phyloP scores from a whole-genome alignment of 768 basidiomycete species.

The Suillus tomentosus region DNA sequence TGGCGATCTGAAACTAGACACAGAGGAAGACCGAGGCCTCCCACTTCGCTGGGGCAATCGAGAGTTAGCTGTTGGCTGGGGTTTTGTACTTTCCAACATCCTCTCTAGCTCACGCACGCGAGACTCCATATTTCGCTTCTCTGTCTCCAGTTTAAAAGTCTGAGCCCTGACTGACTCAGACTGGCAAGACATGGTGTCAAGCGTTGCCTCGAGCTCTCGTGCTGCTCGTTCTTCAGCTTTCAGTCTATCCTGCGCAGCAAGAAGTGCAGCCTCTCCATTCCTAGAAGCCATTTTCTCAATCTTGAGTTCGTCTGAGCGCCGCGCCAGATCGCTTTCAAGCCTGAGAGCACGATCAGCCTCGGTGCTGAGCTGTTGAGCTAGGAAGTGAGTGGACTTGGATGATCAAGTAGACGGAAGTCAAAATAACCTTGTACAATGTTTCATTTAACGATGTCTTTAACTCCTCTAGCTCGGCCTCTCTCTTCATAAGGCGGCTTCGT shows the following conservation, averaged over 20 bases:
- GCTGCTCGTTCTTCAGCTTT: slow-evolving; percentile 51
- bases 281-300: slow-evolving; percentile 53
- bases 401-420: slow-evolving; percentile 3
- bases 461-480: slow-evolving; percentile 38
- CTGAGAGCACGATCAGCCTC: slow-evolving; percentile 58
- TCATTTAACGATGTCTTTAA: slow-evolving; percentile 37
- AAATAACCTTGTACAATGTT: slow-evolving; percentile 38
- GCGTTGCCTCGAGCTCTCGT: slow-evolving; percentile 55
- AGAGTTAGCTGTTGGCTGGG: slow-evolving; percentile 27
- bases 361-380: slow-evolving; percentile 46
- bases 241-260: slow-evolving; percentile 49
- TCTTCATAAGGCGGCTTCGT: slow-evolving; percentile 36
- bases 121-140: slow-evolving; percentile 56
- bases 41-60: slow-evolving; percentile 37
- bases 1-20: slow-evolving; percentile 50
- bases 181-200: slow-evolving; percentile 56
- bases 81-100: slow-evolving; percentile 39
- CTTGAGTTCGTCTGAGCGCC: slow-evolving; percentile 56
- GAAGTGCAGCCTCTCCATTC: slow-evolving; percentile 54
- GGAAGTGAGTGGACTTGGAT: slow-evolving; percentile 13
- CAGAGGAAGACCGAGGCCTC: slow-evolving; percentile 61
- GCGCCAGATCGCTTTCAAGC: slow-evolving; percentile 53
- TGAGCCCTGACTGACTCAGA: slow-evolving; percentile 48
- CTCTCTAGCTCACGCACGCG: slow-evolving; percentile 62
- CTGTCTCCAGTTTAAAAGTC: slow-evolving; percentile 51